Conservation (phyloP, 2,329 filamentous ascomycete species). For the Verticillium nubilum region DNA sequence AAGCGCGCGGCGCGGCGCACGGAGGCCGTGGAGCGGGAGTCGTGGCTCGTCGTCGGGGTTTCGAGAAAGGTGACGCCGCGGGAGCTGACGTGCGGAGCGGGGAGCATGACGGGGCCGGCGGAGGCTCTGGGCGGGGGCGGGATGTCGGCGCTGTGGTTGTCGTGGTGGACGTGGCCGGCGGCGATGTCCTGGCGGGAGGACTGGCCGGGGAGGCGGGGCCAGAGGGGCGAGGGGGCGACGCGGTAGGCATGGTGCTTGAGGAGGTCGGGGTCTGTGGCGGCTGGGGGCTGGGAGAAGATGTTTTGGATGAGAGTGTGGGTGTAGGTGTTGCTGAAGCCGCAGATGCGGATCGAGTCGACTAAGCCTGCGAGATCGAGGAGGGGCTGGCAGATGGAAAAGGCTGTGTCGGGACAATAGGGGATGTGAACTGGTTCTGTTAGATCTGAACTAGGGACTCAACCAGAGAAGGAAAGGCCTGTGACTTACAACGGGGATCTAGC, state of each 20-base stretch:
- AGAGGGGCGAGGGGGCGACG: constrained; percentile 6
- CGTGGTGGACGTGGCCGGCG: constrained; percentile 2
- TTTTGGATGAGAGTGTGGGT: constrained; percentile 19
- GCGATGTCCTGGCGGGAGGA: constrained; percentile 7
- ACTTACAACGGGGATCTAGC: neutral
- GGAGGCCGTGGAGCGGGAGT: neutral
- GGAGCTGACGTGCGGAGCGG: neutral
- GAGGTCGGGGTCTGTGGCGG: neutral
- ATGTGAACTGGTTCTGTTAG: neutral
- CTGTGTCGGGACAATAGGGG: constrained; percentile 24
- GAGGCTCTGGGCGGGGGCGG: neutral
- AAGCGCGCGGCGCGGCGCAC: neutral
- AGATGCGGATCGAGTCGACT: constrained; percentile 26
- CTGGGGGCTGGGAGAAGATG: constrained; percentile 16
- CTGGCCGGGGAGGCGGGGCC: constrained; percentile 9
- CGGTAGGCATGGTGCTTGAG: constrained; percentile 7
- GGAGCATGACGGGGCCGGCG: neutral
- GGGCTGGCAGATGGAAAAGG: constrained; percentile 24
- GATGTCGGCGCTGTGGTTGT: constrained; percentile 1
- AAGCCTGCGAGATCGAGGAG: constrained; percentile 22
- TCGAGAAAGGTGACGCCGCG: neutral
- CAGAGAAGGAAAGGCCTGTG: neutral
- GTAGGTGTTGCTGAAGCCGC: constrained; percentile 27
- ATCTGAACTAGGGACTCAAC: neutral
- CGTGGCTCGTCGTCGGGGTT: neutral